These are phyloP conservation scores for Pleurotus giganteus DNA, from an alignment of 768 basidiomycete genomes.

Conservation along the genomic window DNA sequence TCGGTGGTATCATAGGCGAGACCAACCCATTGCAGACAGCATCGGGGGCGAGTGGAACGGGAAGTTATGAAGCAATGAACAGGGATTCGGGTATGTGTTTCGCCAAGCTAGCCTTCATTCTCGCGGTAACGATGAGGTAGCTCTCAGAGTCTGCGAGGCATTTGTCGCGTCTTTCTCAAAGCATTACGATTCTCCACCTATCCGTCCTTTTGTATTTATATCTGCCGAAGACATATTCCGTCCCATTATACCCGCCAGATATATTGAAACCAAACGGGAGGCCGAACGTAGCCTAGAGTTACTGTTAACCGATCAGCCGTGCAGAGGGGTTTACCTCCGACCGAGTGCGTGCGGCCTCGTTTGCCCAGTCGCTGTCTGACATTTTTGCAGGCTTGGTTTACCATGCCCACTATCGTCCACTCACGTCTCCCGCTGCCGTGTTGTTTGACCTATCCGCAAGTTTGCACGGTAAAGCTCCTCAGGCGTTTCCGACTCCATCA, in stretches of 20 bases:
- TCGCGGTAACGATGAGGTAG: slow-evolving; percentile 31
- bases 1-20: slow-evolving; percentile 32
- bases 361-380: slow-evolving; percentile 13
- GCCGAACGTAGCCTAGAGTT: slow-evolving; percentile 76
- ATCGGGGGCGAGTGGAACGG: slow-evolving; percentile 26
- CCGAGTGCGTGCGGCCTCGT: slow-evolving; percentile 63
- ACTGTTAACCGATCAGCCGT: slow-evolving; percentile 39
- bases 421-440: slow-evolving; percentile 82
- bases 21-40: slow-evolving; percentile 62
- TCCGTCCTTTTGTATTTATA: slow-evolving; percentile 85
- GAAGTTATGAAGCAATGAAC: slow-evolving; percentile 80
- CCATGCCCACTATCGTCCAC: slow-evolving; percentile 90
- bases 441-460: slow-evolving; percentile 78
- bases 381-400: slow-evolving; percentile 81
- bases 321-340: slow-evolving; percentile 78
- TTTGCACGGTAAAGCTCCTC: slow-evolving; percentile 61
- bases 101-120: slow-evolving; percentile 10
- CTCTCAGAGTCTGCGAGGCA: slow-evolving; percentile 74
- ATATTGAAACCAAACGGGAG: slow-evolving; percentile 93
- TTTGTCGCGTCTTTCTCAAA: slow-evolving; percentile 51
- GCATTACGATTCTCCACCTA: slow-evolving; percentile 23
- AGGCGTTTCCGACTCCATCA: slow-evolving; percentile 62
- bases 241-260: slow-evolving; percentile 80
- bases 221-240: slow-evolving; percentile 94
- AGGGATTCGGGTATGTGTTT: slow-evolving; percentile 77